These are phyloP conservation scores for Phytophthora meadii DNA, from an alignment of 352 stramenopile genomes.

Conservation along the genomic window DNA sequence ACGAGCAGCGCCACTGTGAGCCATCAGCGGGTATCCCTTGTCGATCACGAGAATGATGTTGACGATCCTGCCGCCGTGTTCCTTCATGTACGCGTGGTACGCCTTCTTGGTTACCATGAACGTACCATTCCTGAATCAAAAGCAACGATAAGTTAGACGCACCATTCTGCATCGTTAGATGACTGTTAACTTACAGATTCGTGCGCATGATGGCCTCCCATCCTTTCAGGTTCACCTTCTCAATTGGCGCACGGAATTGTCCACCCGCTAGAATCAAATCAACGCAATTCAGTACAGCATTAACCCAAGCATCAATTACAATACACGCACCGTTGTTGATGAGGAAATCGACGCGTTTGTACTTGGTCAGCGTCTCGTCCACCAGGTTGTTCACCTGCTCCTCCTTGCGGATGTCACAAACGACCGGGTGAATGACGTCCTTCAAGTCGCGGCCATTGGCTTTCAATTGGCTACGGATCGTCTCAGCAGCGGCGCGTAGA, in stretches of 20 bases:
- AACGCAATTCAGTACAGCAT: neutral
- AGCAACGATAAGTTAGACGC: neutral
- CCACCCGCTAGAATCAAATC: conserved; percentile 71
- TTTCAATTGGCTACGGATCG: conserved; percentile 60
- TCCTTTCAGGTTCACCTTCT: conserved; percentile 91
- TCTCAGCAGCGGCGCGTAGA: conserved; percentile 60
- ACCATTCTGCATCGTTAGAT: neutral
- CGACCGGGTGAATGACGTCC: conserved; percentile 59
- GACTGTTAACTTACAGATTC: conserved; percentile 70
- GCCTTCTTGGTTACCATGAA: conserved; percentile 94
- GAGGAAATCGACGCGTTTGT: conserved; percentile 89
- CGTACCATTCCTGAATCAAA: conserved; percentile 73
- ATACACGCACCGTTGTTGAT: conserved; percentile 89
- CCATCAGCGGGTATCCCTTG: conserved; percentile 94
- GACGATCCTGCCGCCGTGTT: conserved; percentile 93
- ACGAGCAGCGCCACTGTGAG: conserved; percentile 90
- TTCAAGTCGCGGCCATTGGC: conserved; percentile 35
- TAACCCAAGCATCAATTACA: neutral
- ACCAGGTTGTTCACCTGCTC: conserved; percentile 77
- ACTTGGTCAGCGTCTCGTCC: conserved; percentile 77
- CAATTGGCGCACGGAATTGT: conserved; percentile 91
- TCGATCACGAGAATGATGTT: conserved; percentile 96
- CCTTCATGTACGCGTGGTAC: conserved; percentile 94
- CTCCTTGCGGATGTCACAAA: conserved; percentile 82
- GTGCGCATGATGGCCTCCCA: conserved; percentile 94